A percentile compares a stretch with the other conserved stretches of the same genome.
Conservation (phyloP, 1,284 basidiomycete genomes). For the Puccinia novopanici region DNA sequence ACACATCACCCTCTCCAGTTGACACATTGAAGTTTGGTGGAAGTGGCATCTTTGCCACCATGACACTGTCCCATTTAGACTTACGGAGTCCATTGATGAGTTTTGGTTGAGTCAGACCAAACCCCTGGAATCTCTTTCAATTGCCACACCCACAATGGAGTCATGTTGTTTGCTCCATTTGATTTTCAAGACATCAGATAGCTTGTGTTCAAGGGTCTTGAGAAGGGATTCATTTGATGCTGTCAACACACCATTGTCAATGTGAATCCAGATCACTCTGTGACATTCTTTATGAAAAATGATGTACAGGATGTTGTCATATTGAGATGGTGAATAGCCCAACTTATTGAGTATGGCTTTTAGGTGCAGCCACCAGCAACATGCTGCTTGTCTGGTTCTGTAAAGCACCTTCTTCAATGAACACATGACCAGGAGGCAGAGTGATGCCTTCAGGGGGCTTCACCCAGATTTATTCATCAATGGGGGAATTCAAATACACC, state of each 20-base stretch:
- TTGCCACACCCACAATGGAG: conserved; percentile 1
- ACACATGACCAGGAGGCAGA: not conserved
- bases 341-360: not conserved
- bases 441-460: not conserved
- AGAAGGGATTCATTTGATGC: not conserved
- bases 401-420: not conserved
- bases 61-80: not conserved
- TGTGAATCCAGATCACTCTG: conserved; percentile 14
- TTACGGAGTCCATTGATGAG: not conserved
- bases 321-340: not conserved
- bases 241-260: conserved; percentile 2
- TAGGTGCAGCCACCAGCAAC: conserved; percentile 8
- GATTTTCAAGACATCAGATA: conserved; percentile 8
- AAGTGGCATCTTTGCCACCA: not conserved
- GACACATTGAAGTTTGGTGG: not conserved
- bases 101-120: not conserved
- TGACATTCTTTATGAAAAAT: not conserved
- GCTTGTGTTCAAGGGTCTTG: not conserved
- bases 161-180: conserved; percentile 8
- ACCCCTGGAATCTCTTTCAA: not conserved
- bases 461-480: not conserved
- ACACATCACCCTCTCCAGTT: not conserved
- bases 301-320: not conserved
- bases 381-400: not conserved
- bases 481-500: no score